Conservation (phyloP, 768 basidiomycete species). For the Hericium coralloides region DNA sequence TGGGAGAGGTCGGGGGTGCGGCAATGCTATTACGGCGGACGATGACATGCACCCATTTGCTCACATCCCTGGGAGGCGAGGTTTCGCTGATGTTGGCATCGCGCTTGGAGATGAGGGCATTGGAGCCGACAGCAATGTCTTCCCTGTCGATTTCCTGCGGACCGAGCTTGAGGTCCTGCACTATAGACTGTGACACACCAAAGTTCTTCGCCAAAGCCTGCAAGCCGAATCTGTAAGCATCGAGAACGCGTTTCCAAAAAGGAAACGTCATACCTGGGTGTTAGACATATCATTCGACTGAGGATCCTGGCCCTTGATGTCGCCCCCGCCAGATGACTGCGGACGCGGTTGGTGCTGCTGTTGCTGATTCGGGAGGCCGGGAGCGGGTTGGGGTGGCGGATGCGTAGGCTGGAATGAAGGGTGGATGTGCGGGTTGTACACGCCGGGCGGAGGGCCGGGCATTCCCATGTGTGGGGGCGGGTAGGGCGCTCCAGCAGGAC, state of each 20-base stretch:
- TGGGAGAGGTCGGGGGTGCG: conserved; percentile 13
- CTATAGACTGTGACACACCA: conserved; percentile 65
- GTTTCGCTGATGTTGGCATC: conserved; percentile 51
- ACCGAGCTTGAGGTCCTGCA: conserved; percentile 51
- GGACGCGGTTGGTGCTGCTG: conserved; percentile 20
- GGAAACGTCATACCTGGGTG: conserved; percentile 35
- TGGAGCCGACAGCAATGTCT: conserved; percentile 71
- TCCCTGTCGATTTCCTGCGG: conserved; percentile 45
- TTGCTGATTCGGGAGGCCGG: conserved; percentile 24
- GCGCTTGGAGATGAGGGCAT: conserved; percentile 59
- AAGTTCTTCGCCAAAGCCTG: conserved; percentile 71
- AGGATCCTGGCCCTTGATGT: conserved; percentile 71
- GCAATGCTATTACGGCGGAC: conserved; percentile 39
- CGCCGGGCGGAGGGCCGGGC: conserved; percentile 28
- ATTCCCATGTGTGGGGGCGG: conserved; percentile 34
- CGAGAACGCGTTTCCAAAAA: neutral
- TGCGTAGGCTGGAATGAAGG: conserved; percentile 50
- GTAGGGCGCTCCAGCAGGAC: conserved; percentile 26
- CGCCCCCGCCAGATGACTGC: conserved; percentile 18
- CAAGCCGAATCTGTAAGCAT: conserved; percentile 3
- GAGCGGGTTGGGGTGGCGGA: conserved; percentile 27
- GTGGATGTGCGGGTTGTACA: conserved; percentile 50
- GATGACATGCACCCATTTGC: conserved; percentile 51
- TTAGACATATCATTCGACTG: conserved; percentile 72
- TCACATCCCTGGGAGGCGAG: conserved; percentile 47